phyloP scores from a whole-genome alignment of 306 rosid genomes.

The Albizia julibrissin region DNA sequence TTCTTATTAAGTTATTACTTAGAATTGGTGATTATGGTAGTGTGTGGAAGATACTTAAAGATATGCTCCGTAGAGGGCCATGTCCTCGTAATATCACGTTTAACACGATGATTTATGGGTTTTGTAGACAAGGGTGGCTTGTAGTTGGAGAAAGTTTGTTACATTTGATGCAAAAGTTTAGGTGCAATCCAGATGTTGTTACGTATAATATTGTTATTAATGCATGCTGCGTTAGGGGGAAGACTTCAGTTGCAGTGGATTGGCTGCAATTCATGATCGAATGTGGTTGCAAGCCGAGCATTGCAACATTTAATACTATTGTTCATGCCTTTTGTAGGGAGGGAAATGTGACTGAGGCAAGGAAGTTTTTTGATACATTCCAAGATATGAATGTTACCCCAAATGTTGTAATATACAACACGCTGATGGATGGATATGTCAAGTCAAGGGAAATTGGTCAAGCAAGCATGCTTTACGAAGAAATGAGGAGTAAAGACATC shows the following conservation, averaged over 20 bases:
- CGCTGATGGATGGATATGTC: conserved; percentile 71
- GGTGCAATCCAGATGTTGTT: conserved; percentile 54
- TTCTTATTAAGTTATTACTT: conserved; percentile 56
- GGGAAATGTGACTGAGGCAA: conserved; percentile 65
- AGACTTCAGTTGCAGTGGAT: conserved; percentile 46
- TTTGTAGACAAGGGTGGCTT: conserved; percentile 59
- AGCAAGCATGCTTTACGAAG: conserved; percentile 65
- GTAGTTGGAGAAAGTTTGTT: conserved; percentile 61
- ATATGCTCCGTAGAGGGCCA: conserved; percentile 58
- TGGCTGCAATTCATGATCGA: conserved; percentile 58
- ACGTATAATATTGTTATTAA: conserved; percentile 58
- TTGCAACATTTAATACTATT: conserved; percentile 47
- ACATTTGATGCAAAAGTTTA: conserved; percentile 62
- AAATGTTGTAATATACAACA: conserved; percentile 48
- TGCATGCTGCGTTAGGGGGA: conserved; percentile 54
- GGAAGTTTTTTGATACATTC: conserved; percentile 56
- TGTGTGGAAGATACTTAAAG: conserved; percentile 70
- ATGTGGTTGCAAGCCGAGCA: conserved; percentile 57
- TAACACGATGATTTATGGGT: conserved; percentile 55
- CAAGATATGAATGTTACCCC: conserved; percentile 43
- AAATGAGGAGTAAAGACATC: conserved; percentile 60
- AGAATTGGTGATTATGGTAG: conserved; percentile 70
- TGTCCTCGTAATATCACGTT: conserved; percentile 44
- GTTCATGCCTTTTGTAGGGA: conserved; percentile 71
- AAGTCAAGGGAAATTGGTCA: conserved; percentile 73